phyloP scores from a whole-genome alignment of 495 filamentous ascomycete genomes.

The Penicillium macrosclerotiorum region DNA sequence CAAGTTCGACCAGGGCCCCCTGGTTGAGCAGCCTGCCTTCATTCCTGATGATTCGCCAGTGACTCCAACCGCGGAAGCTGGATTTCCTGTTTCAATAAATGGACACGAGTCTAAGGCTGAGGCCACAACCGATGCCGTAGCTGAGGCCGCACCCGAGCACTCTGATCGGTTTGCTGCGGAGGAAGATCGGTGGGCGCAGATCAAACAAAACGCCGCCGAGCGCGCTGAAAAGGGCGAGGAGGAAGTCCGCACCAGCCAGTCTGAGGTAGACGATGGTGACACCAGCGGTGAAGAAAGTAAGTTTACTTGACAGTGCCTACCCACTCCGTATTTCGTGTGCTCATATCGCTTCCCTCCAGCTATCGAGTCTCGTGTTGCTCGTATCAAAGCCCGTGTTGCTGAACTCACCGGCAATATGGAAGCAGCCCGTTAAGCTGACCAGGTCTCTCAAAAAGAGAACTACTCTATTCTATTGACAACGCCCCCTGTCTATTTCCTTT shows the following conservation, averaged over 20 bases:
- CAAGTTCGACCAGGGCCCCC: conserved; percentile 86
- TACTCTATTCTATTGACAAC: background rate
- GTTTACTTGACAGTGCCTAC: too few relatives aligned
- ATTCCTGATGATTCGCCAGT: conserved; percentile 63
- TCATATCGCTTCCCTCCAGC: conserved; percentile 51
- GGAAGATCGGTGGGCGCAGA: conserved; percentile 78
- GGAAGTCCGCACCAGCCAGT: conserved; percentile 36
- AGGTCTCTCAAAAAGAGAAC: background rate
- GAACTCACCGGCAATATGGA: conserved; percentile 88
- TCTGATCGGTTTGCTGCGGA: conserved; percentile 14
- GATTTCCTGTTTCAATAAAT: conserved; percentile 22
- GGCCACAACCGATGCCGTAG: conserved; percentile 21
- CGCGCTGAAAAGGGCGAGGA: conserved; percentile 59
- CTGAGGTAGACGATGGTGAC: conserved; percentile 72
- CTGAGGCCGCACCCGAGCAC: conserved; percentile 24
- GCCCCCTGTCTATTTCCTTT: conserved; percentile 12
- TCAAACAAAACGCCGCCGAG: conserved; percentile 88
- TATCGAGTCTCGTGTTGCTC: conserved; percentile 92
- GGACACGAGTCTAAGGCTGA: conserved; percentile 25
- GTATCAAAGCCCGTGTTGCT: conserved; percentile 96
- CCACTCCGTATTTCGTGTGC: too few relatives aligned
- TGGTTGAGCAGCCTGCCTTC: conserved; percentile 84
- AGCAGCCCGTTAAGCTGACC: conserved; percentile 19
- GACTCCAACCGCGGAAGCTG: conserved; percentile 15
- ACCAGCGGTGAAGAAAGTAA: conserved; percentile 96